phyloP scores from a whole-genome alignment of 257 asterid species.

The Striga asiatica region DNA sequence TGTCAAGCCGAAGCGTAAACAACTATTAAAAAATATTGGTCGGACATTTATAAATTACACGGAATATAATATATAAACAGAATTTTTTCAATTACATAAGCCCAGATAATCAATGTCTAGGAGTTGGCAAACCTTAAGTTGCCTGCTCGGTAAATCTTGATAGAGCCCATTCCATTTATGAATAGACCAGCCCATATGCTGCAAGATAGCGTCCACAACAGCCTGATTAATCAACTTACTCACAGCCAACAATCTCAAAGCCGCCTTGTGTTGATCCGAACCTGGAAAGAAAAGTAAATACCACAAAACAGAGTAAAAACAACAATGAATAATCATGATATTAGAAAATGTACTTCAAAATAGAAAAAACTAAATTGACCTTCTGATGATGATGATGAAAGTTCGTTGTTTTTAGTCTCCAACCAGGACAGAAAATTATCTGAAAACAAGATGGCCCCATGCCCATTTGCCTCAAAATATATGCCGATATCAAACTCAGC shows the following conservation, averaged over 20 bases:
- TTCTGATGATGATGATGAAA: slow-evolving; percentile 43
- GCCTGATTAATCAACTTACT: slow-evolving; percentile 89
- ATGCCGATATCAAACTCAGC: slow-evolving; percentile 84
- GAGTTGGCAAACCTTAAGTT: slow-evolving; percentile 57
- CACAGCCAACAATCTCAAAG: slow-evolving; percentile 67
- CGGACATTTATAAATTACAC: no score
- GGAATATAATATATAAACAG: no score
- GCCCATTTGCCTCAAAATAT: slow-evolving; percentile 97
- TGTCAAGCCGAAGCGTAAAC: no score
- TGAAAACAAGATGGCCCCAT: slow-evolving; percentile 87
- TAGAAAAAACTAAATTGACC: slow-evolving; percentile 21
- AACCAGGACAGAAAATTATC: slow-evolving; percentile 47
- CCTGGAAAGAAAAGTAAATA: slow-evolving; percentile 30
- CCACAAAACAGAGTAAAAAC: background rate
- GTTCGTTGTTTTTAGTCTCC: slow-evolving; percentile 38
- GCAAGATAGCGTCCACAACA: slow-evolving; percentile 79
- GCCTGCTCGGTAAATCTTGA: slow-evolving; percentile 87
- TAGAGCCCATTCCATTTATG: slow-evolving; percentile 75
- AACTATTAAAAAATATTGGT: no score
- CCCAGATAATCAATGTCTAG: no score
- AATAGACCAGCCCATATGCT: slow-evolving; percentile 68
- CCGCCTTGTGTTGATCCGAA: slow-evolving; percentile 67
- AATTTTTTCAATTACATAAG: no score
- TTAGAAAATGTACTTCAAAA: slow-evolving; percentile 4
- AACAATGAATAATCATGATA: no score